Base-by-base conservation (phyloP, 1,284 basidiomycete species). In the Leucoagaricus sp. region DNA sequence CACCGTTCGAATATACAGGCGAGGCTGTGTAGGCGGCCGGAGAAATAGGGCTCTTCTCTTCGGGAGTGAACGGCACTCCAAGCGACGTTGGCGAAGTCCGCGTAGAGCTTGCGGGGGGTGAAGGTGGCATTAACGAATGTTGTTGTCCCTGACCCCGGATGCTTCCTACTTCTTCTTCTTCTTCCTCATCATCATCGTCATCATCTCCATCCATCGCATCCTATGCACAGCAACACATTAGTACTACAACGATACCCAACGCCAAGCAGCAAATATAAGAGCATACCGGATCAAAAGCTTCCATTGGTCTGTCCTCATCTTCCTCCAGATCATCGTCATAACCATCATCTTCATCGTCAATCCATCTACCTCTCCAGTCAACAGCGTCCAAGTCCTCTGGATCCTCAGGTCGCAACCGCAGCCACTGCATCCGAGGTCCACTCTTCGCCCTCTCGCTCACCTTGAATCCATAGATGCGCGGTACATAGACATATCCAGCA, bases 381-480 rank as follows among this genome's bases (percentile, higher is more conserved):
- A 96, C 93, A 64, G 82, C 75, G 63, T 96, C 91, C 62, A 98
- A 74, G 67, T 96, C 93, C 57, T 86, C 83, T 10, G 87, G 80
- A 52, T 78, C 84, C 66, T 90, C 86, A 15, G 96, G 96, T 58
- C 96, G 78, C 69, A 94, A 73, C 45, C 96, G 80, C 73, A 98
- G 75, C 96, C 96, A 99, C 64, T 90, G 88, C 96, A 99, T 98
- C 59, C 97, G 81, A 12, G 97, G 96, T 1, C 97, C 97, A 64
- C 85, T 91, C 71, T 94, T 91, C 9, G 90, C 89, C 49, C 86
- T 78, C 68, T 93, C 90, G 69, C 86, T 93, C 45, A 93, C 90
- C 71, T 86, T 87, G 77, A 93, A 93, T 0, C 90, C 97, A 67
- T 99, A 99, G 67, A 99, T 98, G 70, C 91, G 85, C 4, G 96